phyloP scores from a whole-genome alignment of 78 protist genomes.

The Isochrysis galbana region DNA sequence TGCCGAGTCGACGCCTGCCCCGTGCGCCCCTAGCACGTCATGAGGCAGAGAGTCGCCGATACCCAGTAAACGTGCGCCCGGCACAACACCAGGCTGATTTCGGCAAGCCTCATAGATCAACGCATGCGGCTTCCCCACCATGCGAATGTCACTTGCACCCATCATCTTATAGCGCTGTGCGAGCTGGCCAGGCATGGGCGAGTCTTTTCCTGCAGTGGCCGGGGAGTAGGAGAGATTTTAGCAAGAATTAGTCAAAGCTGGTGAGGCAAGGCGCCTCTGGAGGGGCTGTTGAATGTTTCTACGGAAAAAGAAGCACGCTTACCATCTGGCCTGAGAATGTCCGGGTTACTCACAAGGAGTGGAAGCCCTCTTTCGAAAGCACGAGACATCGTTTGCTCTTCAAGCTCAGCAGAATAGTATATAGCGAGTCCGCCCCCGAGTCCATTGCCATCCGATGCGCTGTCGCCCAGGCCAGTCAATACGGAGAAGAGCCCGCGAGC shows the following conservation, averaged over 20 bases:
- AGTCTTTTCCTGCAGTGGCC: background rate
- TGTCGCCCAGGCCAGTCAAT: background rate
- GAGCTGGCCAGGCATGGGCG: constrained; percentile 18
- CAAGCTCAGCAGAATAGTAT: too few relatives aligned
- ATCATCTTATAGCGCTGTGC: background rate
- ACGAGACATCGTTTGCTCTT: too few relatives aligned
- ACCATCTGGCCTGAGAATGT: background rate
- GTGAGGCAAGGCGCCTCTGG: too few relatives aligned
- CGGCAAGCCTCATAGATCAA: background rate
- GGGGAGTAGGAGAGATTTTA: too few relatives aligned
- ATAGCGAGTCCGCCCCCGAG: too few relatives aligned
- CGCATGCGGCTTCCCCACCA: constrained; percentile 2
- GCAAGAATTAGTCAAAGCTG: too few relatives aligned
- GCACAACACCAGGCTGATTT: background rate
- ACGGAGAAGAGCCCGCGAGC: constrained; percentile 6
- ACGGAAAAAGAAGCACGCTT: too few relatives aligned
- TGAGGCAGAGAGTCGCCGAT: constrained; percentile 25
- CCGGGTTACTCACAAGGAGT: background rate
- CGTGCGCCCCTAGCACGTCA: constrained; percentile 1
- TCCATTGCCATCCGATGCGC: too few relatives aligned
- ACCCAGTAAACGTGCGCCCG: background rate
- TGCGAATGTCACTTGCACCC: background rate
- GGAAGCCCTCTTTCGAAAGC: too few relatives aligned
- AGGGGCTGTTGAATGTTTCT: too few relatives aligned
- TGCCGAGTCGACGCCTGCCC: background rate